Percentiles rank a stretch among this genome's conserved stretches.
Conservation (phyloP, 805 yeast species). For the Ogataea ramenticola region DNA sequence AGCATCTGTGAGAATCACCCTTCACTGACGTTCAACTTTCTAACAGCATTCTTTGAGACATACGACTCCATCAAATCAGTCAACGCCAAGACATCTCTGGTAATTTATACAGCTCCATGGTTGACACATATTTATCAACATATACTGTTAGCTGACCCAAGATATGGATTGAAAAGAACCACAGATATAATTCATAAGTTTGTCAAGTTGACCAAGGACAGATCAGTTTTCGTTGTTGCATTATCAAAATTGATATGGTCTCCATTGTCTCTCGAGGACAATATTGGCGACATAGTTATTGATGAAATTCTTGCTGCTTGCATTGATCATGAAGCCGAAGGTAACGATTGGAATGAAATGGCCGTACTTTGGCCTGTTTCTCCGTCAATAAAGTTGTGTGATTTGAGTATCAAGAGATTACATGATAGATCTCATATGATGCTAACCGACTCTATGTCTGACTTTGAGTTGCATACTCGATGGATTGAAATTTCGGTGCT, state of each 20-base stretch:
- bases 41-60: conserved; percentile 43
- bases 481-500: conserved; percentile 71
- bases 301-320: conserved; percentile 73
- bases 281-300: conserved; percentile 48
- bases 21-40: conserved; percentile 49
- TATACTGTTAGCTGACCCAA: conserved; percentile 47
- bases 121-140: conserved; percentile 53
- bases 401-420: conserved; percentile 52
- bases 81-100: conserved; percentile 33
- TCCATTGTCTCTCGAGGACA: conserved; percentile 52
- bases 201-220: conserved; percentile 48
- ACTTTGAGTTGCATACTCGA: conserved; percentile 42
- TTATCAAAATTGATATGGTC: conserved; percentile 64
- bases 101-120: conserved; percentile 65
- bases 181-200: conserved; percentile 56
- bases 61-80: conserved; percentile 32
- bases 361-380: conserved; percentile 53
- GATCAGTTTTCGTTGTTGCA: conserved; percentile 40
- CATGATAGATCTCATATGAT: conserved; percentile 47
- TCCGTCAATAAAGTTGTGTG: conserved; percentile 70
- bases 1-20: conserved; percentile 54
- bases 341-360: conserved; percentile 57
- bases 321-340: conserved; percentile 71
- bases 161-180: conserved; percentile 53
- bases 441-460: conserved; percentile 36